Evolutionary conservation across 1,139 yeast species (phyloP).

Genomic region (Protomyces gravidus): DNA sequence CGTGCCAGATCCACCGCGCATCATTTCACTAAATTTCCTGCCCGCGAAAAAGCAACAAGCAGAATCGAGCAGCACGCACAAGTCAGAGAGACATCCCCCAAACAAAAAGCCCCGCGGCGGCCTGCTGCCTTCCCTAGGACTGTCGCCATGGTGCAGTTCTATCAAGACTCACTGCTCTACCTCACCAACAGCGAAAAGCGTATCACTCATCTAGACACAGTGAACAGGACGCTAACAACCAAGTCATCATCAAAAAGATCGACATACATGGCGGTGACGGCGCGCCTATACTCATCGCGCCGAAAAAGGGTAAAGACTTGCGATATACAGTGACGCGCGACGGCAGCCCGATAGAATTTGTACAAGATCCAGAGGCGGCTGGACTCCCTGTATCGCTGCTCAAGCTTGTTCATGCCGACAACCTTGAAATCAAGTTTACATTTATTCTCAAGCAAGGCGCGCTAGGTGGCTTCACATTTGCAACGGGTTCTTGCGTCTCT

Average conservation of each 20-base stretch:
- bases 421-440: constrained; percentile 19
- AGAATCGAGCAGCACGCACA: too few relatives aligned
- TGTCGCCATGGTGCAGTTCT: background rate
- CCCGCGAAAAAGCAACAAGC: too few relatives aligned
- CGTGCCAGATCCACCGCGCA: too few relatives aligned
- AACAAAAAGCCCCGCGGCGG: too few relatives aligned
- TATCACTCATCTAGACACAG: background rate
- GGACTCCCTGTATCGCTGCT: constrained; percentile 16
- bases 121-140: too few relatives aligned
- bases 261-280: constrained; percentile 14
- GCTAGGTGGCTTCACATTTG: constrained; percentile 39
- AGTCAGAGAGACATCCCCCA: too few relatives aligned
- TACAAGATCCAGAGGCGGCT: constrained; percentile 26
- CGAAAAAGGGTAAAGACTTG: constrained; percentile 8
- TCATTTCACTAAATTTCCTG: too few relatives aligned
- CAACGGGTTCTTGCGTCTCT: constrained; percentile 38
- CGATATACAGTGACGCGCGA: constrained; percentile 7
- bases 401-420: constrained; percentile 13
- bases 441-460: constrained; percentile 24
- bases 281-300: constrained; percentile 6
- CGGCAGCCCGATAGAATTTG: constrained; percentile 15
- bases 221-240: background rate
- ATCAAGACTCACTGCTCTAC: constrained; percentile 19
- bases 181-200: constrained; percentile 17
- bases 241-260: constrained; percentile 18